Conservation (phyloP, 371 early-diverging fungal species). For the Syncephalastrum sp. region DNA sequence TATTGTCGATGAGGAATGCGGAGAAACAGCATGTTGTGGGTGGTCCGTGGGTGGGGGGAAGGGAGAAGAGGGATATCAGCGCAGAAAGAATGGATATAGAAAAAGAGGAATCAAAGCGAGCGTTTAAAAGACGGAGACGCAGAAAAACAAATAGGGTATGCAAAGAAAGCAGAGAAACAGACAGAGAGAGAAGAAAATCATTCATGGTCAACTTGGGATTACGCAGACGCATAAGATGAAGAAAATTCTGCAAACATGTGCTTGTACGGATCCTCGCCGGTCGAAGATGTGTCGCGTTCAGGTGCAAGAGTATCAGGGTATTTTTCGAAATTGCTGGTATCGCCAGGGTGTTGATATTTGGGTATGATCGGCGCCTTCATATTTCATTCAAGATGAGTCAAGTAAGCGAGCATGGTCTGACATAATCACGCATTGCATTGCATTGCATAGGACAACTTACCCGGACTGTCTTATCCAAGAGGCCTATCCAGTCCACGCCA, state of each 20-base stretch:
- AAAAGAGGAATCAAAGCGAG: background rate
- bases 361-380: constrained; percentile 86
- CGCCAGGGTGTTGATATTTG: constrained; percentile 85
- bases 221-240: too few relatives aligned
- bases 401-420: background rate
- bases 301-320: constrained; percentile 82
- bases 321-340: constrained; percentile 94
- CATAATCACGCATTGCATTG: background rate
- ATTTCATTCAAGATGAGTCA: too few relatives aligned
- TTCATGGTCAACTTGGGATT: too few relatives aligned
- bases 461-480: constrained; percentile 67
- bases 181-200: too few relatives aligned
- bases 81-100: background rate
- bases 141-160: too few relatives aligned
- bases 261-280: constrained; percentile 43
- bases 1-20: too few relatives aligned
- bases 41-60: too few relatives aligned
- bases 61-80: too few relatives aligned
- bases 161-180: too few relatives aligned
- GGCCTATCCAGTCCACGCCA: constrained; percentile 80
- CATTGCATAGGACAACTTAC: constrained; percentile 20
- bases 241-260: constrained; percentile 39
- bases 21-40: too few relatives aligned
- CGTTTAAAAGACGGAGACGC: too few relatives aligned
- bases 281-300: constrained; percentile 15